Percentiles rank a stretch among this genome's conserved stretches.
Conservation (phyloP, 495 filamentous ascomycete genomes). For the Aspergillus leporis region DNA sequence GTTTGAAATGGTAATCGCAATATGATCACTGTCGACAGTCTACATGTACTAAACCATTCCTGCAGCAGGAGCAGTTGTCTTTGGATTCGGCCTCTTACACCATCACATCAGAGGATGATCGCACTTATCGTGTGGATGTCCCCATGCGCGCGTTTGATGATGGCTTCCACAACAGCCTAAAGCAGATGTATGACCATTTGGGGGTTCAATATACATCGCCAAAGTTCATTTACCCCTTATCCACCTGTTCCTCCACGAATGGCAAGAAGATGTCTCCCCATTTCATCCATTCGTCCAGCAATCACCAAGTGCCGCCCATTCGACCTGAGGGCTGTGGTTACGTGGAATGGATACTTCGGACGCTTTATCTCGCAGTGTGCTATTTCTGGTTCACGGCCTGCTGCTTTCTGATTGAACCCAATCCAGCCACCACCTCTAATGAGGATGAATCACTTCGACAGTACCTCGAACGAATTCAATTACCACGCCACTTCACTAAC, state of each 20-base stretch:
- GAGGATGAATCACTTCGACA: slow-evolving; percentile 38
- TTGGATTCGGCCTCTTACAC: slow-evolving; percentile 27
- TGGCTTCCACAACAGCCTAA: slow-evolving; percentile 55
- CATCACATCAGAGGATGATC: slow-evolving; percentile 3
- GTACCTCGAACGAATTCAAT: slow-evolving; percentile 47
- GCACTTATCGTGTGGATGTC: slow-evolving; percentile 44
- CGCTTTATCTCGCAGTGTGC: slow-evolving; percentile 40
- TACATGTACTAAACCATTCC: neutral
- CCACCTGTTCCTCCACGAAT: slow-evolving; percentile 1
- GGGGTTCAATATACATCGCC: slow-evolving; percentile 41
- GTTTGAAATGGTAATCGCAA: slow-evolving; percentile 45
- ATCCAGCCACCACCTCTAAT: neutral
- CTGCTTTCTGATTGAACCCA: slow-evolving; percentile 44
- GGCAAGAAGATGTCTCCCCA: slow-evolving; percentile 14
- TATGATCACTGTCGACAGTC: neutral
- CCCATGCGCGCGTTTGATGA: slow-evolving; percentile 59
- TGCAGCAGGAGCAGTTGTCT: slow-evolving; percentile 29
- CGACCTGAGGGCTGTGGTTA: slow-evolving; percentile 20
- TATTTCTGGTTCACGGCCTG: slow-evolving; percentile 51
- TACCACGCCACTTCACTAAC: slow-evolving; percentile 42
- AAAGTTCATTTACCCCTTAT: slow-evolving; percentile 38
- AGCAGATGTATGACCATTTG: slow-evolving; percentile 54
- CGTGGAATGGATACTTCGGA: slow-evolving; percentile 36
- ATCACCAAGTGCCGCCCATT: slow-evolving; percentile 45
- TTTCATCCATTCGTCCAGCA: slow-evolving; percentile 52